A percentile compares a stretch with the other conserved stretches of the same genome.
phyloP scores from a whole-genome alignment of 1,284 basidiomycete genomes.

The Lentinula novae-zelandiae region DNA sequence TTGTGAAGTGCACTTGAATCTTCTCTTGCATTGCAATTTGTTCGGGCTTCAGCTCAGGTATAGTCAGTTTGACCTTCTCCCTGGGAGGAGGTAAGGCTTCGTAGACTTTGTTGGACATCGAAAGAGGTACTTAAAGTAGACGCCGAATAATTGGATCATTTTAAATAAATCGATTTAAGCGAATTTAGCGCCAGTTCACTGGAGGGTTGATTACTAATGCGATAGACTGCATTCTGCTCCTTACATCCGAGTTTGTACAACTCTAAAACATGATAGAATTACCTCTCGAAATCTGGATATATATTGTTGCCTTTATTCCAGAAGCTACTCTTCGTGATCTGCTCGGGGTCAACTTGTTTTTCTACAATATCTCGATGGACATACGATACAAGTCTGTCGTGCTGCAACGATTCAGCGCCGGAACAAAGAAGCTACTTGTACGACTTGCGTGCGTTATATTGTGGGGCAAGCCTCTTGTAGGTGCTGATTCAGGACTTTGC shows the following conservation, averaged over 20 bases:
- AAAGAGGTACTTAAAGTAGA: background rate
- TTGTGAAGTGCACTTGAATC: slow-evolving; percentile 58
- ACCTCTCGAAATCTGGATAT: slow-evolving; percentile 36
- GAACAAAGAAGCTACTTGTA: slow-evolving; percentile 22
- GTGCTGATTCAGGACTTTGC: background rate
- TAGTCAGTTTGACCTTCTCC: slow-evolving; percentile 28
- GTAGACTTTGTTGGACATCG: slow-evolving; percentile 21
- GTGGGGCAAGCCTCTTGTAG: background rate
- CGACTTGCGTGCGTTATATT: slow-evolving; percentile 28
- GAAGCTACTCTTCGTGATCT: slow-evolving; percentile 25
- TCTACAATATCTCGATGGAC: slow-evolving; percentile 37
- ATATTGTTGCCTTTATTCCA: slow-evolving; percentile 31
- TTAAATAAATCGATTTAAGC: background rate
- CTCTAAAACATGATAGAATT: slow-evolving; percentile 14
- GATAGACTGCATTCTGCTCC: background rate
- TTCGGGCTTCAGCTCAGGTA: slow-evolving; percentile 35
- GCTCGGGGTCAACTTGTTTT: slow-evolving; percentile 33
- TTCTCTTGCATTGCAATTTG: slow-evolving; percentile 51
- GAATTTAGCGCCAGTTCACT: background rate
- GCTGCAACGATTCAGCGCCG: slow-evolving; percentile 20
- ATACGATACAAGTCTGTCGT: slow-evolving; percentile 30
- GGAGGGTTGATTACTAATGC: no score
- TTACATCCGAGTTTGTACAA: background rate
- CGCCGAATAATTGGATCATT: background rate
- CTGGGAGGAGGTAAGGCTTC: slow-evolving; percentile 30